phyloP scores from a whole-genome alignment of 331 rosid species.

The Dryas integrifolia region DNA sequence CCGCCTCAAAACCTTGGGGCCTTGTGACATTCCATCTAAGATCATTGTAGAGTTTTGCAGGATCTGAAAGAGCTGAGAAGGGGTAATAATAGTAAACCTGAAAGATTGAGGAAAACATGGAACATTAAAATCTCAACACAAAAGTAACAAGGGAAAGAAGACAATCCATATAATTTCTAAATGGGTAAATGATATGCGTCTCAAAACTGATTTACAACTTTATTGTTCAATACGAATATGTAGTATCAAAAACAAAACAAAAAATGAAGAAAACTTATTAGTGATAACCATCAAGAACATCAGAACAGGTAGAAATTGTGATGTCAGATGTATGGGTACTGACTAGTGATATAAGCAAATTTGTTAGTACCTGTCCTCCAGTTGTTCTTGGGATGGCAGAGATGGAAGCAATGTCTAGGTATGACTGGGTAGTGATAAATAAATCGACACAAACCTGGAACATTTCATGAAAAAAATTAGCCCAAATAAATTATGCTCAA shows the following conservation, averaged over 20 bases:
- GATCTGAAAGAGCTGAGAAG: conserved; percentile 89
- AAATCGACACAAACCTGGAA: conserved; percentile 88
- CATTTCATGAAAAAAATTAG: conserved; percentile 28
- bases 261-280: neutral
- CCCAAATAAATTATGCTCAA: conserved; percentile 13
- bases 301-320: neutral
- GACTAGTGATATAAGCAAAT: conserved; percentile 1
- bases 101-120: conserved; percentile 22
- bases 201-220: neutral
- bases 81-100: conserved; percentile 95
- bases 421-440: conserved; percentile 83
- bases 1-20: conserved; percentile 98
- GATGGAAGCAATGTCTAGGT: conserved; percentile 83
- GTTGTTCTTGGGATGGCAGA: conserved; percentile 89
- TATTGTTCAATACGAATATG: neutral
- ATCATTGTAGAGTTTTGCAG: conserved; percentile 94
- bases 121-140: conserved; percentile 1
- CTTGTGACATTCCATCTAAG: conserved; percentile 97
- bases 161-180: neutral
- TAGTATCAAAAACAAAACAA: neutral
- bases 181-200: neutral
- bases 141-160: neutral
- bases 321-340: neutral
- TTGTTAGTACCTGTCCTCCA: conserved; percentile 86
- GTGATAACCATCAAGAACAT: neutral